Conservation (phyloP, 768 basidiomycete species). For the Tricholomella constricta region DNA sequence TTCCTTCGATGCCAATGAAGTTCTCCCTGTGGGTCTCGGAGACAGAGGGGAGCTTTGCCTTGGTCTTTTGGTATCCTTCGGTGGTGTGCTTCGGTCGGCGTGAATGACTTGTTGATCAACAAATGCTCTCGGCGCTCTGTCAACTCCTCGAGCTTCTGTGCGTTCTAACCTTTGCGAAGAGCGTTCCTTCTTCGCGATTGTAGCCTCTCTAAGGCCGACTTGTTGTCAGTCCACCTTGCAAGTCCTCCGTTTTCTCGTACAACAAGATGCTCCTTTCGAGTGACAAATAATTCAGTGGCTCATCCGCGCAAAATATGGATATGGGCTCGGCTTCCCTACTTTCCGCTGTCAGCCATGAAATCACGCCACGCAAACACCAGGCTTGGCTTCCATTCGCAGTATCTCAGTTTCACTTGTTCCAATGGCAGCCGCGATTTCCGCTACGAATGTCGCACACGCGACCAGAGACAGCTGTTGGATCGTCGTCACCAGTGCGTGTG, state of each 20-base stretch:
- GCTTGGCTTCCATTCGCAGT: neutral
- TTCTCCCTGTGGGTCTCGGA: neutral
- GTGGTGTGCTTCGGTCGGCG: neutral
- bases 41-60: neutral
- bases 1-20: neutral
- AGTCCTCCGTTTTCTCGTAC: neutral
- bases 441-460: conserved; percentile 48
- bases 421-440: conserved; percentile 6
- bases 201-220: conserved; percentile 11
- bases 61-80: neutral
- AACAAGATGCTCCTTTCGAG: conserved; percentile 7
- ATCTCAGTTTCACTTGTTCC: neutral
- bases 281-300: neutral
- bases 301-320: neutral
- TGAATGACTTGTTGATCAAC: neutral
- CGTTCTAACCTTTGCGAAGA: neutral
- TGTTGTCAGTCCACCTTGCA: neutral
- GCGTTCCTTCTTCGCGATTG: neutral
- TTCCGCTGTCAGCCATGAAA: conserved; percentile 7
- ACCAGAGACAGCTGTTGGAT: conserved; percentile 71
- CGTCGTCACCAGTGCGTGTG: conserved; percentile 68
- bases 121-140: conserved; percentile 8
- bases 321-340: conserved; percentile 1
- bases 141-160: neutral
- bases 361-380: conserved; percentile 4